phyloP scores from a whole-genome alignment of 306 rosid genomes.

The Cucurbita moschata region DNA sequence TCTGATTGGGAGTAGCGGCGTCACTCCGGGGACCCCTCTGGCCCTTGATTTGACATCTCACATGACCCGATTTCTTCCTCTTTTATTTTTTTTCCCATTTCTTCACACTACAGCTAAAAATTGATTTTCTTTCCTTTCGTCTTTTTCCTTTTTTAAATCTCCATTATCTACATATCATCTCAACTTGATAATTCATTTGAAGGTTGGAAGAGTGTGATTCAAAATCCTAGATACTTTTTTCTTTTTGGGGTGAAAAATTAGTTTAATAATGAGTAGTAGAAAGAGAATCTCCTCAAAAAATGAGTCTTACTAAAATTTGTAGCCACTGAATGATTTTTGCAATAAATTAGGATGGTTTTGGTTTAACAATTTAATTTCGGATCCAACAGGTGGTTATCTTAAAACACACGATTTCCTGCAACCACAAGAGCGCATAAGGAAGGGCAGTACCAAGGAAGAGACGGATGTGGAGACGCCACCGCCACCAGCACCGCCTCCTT shows the following conservation, averaged over 20 bases:
- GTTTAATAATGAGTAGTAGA: not conserved
- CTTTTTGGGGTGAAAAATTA: not conserved
- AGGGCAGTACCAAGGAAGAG: slow-evolving; percentile 50
- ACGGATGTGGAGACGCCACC: slow-evolving; percentile 31
- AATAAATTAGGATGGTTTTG: not conserved
- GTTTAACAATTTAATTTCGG: not conserved
- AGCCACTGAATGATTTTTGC: not conserved
- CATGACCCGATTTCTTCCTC: not conserved
- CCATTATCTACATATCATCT: not conserved
- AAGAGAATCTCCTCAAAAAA: too few relatives aligned
- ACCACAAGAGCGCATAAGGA: slow-evolving; percentile 61
- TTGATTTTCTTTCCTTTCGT: not conserved
- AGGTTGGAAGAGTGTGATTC: too few relatives aligned
- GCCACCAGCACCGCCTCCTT: slow-evolving; percentile 23
- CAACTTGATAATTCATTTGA: too few relatives aligned
- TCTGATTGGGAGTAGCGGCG: slow-evolving; percentile 18
- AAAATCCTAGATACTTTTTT: too few relatives aligned
- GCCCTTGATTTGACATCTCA: slow-evolving; percentile 37
- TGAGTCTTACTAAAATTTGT: not conserved
- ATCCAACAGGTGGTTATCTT: slow-evolving; percentile 44
- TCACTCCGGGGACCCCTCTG: slow-evolving; percentile 10
- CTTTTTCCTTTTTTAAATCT: not conserved
- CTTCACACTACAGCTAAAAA: not conserved
- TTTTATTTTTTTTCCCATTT: not conserved
- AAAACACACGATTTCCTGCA: slow-evolving; percentile 89